Evolutionary conservation across 495 filamentous ascomycete species (phyloP), one percentile per base, ranked within the genome.

Genomic region (Lophiotrema nucula): DNA sequence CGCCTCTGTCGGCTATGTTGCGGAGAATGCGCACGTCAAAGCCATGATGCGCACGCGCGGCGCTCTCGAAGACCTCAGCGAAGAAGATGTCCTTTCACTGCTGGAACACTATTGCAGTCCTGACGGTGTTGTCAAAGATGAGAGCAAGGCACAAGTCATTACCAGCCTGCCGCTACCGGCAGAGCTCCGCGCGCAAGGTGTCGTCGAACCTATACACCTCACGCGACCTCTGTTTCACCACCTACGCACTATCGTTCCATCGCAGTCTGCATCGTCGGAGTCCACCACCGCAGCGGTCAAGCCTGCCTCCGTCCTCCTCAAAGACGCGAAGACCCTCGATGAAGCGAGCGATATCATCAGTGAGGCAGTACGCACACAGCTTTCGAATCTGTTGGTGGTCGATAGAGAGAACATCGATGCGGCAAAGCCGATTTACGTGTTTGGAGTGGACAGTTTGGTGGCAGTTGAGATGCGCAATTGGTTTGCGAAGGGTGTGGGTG

Each of bases 1-100:
- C 42, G 41, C 41, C 2, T 62, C 44, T 19, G 56, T 55, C 10
- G 60, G 57, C 41, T 52, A 47, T 23, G 35, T 64, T 24, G 56
- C 57, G 6, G 60, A 60, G 8, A 50, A 60, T 11, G 27, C 8
- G 3, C 10, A 22, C 15, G 12, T 47, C n/a, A 33, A 47, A 26
- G 21, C 21, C 18, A 31, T 47, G 6, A 24, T 47, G 12, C 13
- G 26, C 26, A 6, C 10, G 11, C 39, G 39, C 8, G 39, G 39
- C 19, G 10, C 6, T 18, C 39, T 43, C 19, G 18, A 12, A 43
- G 39, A 43, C 39, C 19, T 43, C 39, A 43, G 19, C 11, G 39
- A 21, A 43, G 39, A 10, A 43, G 39, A 43, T 18, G 19, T 43
- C 6, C 39, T 43, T 21, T 21, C 11, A 18, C 10, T 43, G 8